phyloP scores from a whole-genome alignment of 305 asterid genomes.

The Fraxinus platypoda region DNA sequence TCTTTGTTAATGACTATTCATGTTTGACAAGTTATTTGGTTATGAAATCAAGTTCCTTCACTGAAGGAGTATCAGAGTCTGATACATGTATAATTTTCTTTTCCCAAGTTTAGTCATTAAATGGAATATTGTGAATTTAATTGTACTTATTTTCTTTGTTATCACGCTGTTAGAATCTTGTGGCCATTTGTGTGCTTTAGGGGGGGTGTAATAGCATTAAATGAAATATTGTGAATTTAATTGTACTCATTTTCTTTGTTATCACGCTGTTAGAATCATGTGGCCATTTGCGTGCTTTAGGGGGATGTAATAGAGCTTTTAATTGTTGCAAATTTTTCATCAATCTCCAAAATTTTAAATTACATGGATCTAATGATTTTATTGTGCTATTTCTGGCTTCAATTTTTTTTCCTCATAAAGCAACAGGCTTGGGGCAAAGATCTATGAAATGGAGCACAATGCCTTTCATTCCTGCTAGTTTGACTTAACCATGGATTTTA shows the following conservation, averaged over 20 bases:
- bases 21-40: not conserved
- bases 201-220: not conserved
- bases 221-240: not conserved
- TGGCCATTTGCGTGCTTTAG: not conserved
- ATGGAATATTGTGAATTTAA: not conserved
- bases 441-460: not conserved
- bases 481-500: not conserved
- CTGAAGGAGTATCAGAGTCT: not conserved
- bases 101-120: not conserved
- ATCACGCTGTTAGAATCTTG: not conserved
- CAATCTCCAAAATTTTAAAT: not conserved
- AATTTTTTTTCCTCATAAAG: not conserved
- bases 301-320: not conserved
- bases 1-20: not conserved
- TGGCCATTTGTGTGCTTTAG: not conserved
- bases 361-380: not conserved
- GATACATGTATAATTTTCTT: not conserved
- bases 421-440: not conserved
- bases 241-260: conserved; percentile 5
- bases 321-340: not conserved
- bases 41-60: not conserved
- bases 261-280: not conserved
- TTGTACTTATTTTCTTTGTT: conserved; percentile 1
- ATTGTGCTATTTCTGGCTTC: not conserved
- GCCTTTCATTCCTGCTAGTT: not conserved